Percentiles rank a stretch among this genome's conserved stretches.
These are phyloP conservation scores for Rhodocollybia butyracea DNA, from an alignment of 768 basidiomycete genomes.

Conservation along the genomic window DNA sequence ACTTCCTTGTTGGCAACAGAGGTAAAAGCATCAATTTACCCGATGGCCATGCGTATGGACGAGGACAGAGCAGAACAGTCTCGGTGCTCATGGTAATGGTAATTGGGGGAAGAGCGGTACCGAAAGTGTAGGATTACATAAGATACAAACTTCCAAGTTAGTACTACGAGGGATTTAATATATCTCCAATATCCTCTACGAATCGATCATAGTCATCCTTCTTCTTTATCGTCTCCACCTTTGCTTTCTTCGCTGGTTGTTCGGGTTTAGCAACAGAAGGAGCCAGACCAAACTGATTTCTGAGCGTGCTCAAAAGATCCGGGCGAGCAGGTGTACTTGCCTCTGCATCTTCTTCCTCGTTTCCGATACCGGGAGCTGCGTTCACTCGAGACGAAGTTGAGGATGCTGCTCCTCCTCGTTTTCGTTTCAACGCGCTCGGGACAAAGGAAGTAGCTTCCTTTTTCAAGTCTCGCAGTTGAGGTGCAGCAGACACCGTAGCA, in stretches of 20 bases:
- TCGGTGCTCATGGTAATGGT: slow-evolving; percentile 6
- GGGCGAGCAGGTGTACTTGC: slow-evolving; percentile 43
- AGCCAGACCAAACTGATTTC: slow-evolving; percentile 52
- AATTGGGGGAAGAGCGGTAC: not conserved
- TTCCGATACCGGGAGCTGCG: slow-evolving; percentile 52
- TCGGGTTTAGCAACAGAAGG: slow-evolving; percentile 15
- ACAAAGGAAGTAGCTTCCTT: slow-evolving; percentile 94
- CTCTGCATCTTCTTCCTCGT: slow-evolving; percentile 27
- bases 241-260: slow-evolving; percentile 15
- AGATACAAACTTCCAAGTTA: no score
- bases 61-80: slow-evolving; percentile 49
- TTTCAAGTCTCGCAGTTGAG: slow-evolving; percentile 88
- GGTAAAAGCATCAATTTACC: slow-evolving; percentile 66
- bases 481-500: slow-evolving; percentile 77
- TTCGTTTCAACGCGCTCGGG: slow-evolving; percentile 78
- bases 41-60: slow-evolving; percentile 58
- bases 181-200: slow-evolving; percentile 71
- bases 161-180: slow-evolving; percentile 21
- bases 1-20: slow-evolving; percentile 54
- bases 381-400: slow-evolving; percentile 45
- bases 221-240: slow-evolving; percentile 30
- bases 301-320: slow-evolving; percentile 62
- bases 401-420: slow-evolving; percentile 40
- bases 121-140: no score
- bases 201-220: slow-evolving; percentile 77